These are phyloP conservation scores for Paecilomyces fulvus DNA, from an alignment of 2,329 filamentous ascomycete genomes.

Conservation along the genomic window DNA sequence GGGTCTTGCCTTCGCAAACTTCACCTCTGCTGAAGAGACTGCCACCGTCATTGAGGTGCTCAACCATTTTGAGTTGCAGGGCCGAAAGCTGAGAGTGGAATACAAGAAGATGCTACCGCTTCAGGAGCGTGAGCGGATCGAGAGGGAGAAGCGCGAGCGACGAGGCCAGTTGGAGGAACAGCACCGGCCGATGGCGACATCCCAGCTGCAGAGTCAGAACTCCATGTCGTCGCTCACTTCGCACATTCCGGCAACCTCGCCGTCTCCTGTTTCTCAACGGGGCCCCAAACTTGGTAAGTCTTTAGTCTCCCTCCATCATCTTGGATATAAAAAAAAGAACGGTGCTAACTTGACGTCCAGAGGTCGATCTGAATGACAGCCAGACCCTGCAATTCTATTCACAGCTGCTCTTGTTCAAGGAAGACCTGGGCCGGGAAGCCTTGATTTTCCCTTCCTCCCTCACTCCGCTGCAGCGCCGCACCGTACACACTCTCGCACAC, in stretches of 20 bases:
- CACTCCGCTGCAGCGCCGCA: conserved; percentile 74
- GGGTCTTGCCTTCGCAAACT: conserved; percentile 94
- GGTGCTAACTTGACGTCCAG: conserved; percentile 32
- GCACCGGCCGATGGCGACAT: conserved; percentile 61
- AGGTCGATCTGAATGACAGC: conserved; percentile 87
- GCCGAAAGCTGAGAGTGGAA: conserved; percentile 87
- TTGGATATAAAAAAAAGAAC: not conserved
- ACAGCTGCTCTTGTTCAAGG: conserved; percentile 80
- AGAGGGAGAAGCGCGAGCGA: conserved; percentile 92
- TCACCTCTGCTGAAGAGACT: conserved; percentile 91
- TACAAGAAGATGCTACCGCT: conserved; percentile 99
- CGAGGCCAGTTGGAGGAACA: conserved; percentile 95
- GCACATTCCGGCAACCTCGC: conserved; percentile 55
- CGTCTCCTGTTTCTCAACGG: conserved; percentile 57
- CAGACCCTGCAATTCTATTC: conserved; percentile 82
- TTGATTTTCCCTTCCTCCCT: conserved; percentile 76
- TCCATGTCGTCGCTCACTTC: conserved; percentile 74
- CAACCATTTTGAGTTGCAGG: conserved; percentile 93
- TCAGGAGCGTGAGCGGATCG: conserved; percentile 88
- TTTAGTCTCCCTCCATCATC: not conserved
- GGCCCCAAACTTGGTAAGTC: conserved; percentile 30
- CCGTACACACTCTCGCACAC: conserved; percentile 89
- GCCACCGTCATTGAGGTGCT: conserved; percentile 84
- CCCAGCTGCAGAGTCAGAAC: conserved; percentile 69
- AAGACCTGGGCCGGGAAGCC: conserved; percentile 66